Conservation (phyloP, 1,139 yeast genomes). For the Kodamaea alishanica region DNA sequence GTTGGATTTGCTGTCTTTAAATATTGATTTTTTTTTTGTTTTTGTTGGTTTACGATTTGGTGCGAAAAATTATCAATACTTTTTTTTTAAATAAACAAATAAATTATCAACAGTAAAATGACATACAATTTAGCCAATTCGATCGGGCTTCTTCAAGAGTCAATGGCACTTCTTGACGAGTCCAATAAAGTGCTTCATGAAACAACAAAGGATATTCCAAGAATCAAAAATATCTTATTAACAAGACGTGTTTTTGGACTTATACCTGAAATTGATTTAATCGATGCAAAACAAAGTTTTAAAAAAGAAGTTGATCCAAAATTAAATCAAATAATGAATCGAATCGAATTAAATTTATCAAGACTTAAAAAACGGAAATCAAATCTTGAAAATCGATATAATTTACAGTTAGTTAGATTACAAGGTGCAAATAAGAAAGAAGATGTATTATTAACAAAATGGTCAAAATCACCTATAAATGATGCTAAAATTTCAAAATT, state of each 20-base stretch:
- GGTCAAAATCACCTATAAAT: constrained; percentile 21
- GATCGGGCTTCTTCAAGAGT: constrained; percentile 28
- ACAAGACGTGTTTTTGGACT: constrained; percentile 41
- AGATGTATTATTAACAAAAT: not conserved
- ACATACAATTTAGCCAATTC: constrained; percentile 22
- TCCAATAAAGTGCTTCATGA: constrained; percentile 29
- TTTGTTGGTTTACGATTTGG: not conserved
- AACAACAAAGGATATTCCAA: constrained; percentile 32
- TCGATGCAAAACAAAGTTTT: constrained; percentile 33
- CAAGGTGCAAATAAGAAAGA: constrained; percentile 18
- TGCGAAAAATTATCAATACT: no score
- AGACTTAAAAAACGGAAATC: constrained; percentile 23
- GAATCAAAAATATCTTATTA: constrained; percentile 31
- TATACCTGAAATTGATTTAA: constrained; percentile 40
- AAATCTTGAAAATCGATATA: constrained; percentile 28
- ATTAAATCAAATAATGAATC: constrained; percentile 12
- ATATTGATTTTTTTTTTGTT: not conserved
- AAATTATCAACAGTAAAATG: constrained; percentile 1
- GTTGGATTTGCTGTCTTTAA: no score
- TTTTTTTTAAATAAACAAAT: not conserved
- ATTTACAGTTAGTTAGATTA: constrained; percentile 32
- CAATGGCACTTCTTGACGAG: constrained; percentile 30
- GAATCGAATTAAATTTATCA: constrained; percentile 15
- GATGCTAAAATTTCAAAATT: constrained; percentile 20
- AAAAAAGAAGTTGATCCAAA: constrained; percentile 34